Percentiles rank a stretch among this genome's conserved stretches.
phyloP scores from a whole-genome alignment of 805 yeast genomes.

The Metschnikowia santaceciliae region DNA sequence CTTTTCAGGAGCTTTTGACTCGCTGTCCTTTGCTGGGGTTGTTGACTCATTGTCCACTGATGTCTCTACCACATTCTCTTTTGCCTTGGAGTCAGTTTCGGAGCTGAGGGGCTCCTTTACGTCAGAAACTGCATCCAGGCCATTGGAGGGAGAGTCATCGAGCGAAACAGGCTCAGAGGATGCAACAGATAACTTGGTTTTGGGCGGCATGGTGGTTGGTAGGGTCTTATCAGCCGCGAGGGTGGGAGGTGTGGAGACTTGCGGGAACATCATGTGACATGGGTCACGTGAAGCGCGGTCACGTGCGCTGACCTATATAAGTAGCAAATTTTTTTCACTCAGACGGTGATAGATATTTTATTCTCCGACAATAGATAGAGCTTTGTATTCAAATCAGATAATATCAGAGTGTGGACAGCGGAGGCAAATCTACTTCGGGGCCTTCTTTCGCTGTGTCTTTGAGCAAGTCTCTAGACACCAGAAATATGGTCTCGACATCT shows the following conservation, averaged over 20 bases:
- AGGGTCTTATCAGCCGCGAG: not conserved
- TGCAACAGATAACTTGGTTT: constrained; percentile 28
- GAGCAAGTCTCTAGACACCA: constrained; percentile 1
- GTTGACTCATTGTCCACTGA: constrained; percentile 1
- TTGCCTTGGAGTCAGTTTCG: not conserved
- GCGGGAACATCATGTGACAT: not conserved
- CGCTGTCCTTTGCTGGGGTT: not conserved
- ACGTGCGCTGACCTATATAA: constrained; percentile 4
- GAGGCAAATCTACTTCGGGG: constrained; percentile 29
- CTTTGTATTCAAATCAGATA: constrained; percentile 29
- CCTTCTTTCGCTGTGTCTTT: constrained; percentile 7
- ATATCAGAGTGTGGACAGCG: constrained; percentile 45
- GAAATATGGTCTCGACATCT: constrained; percentile 2
- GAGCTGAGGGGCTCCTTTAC: constrained; percentile 1
- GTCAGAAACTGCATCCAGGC: not conserved
- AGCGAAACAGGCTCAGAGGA: constrained; percentile 33
- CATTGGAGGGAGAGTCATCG: constrained; percentile 14
- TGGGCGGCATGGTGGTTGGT: constrained; percentile 5
- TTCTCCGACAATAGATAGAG: constrained; percentile 42
- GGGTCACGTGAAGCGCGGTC: not conserved
- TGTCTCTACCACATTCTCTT: not conserved
- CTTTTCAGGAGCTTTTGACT: not conserved
- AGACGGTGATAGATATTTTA: constrained; percentile 23
- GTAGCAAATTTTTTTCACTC: constrained; percentile 6
- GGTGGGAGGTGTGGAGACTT: not conserved